Evolutionary conservation across 192 early-diverging fungal genomes (phyloP).

Genomic region (Phlyctochytrium planicorne): DNA sequence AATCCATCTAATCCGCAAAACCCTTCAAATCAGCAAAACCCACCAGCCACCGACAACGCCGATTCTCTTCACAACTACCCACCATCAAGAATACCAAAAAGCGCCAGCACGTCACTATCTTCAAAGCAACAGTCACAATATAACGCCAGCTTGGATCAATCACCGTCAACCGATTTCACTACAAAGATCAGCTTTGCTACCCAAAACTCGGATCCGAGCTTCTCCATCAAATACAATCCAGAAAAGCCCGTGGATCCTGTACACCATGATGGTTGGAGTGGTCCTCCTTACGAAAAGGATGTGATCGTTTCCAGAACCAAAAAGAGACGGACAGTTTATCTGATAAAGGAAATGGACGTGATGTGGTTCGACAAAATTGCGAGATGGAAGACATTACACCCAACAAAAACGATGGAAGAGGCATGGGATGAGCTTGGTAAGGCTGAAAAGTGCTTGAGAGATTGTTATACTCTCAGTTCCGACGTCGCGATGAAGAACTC

Average conservation of each 20-base stretch:
- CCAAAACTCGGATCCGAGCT: background rate
- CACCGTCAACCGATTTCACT: too few species aligned
- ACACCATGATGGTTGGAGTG: constrained; percentile 21
- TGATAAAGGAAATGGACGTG: constrained; percentile 16
- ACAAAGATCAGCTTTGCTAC: too few species aligned
- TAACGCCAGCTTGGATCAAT: too few species aligned
- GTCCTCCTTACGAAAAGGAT: constrained; percentile 1
- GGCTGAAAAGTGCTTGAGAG: background rate
- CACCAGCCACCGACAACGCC: too few species aligned
- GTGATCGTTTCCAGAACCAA: constrained; percentile 11
- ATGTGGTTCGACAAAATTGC: constrained; percentile 19
- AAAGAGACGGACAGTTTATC: constrained; percentile 10
- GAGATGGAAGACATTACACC: constrained; percentile 15
- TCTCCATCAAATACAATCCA: background rate
- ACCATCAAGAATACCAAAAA: background rate
- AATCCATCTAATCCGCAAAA: too few species aligned
- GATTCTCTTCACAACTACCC: too few species aligned
- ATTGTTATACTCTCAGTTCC: background rate
- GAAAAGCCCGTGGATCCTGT: background rate
- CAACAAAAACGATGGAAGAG: constrained; percentile 4
- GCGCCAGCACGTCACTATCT: background rate
- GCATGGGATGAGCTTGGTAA: constrained; percentile 23
- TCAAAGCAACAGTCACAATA: too few species aligned
- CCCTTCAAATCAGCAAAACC: too few species aligned
- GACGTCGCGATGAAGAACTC: too few species aligned